phyloP scores from a whole-genome alignment of 805 yeast genomes.

The Myxozyma neotropica region DNA sequence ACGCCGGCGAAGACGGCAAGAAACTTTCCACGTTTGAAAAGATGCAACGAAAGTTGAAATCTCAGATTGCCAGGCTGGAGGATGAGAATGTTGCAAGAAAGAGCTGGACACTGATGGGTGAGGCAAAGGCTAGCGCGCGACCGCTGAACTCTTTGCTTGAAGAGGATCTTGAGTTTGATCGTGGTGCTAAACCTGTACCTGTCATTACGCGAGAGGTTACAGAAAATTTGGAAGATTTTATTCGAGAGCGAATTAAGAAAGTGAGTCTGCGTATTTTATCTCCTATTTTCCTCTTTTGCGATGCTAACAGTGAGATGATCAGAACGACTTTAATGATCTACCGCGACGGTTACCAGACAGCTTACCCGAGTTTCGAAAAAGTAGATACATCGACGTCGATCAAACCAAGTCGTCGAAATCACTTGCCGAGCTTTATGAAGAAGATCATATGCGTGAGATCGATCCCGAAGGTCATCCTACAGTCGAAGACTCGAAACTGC shows the following conservation, averaged over 20 bases:
- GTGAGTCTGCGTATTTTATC: slow-evolving; percentile 31
- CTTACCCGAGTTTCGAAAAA: slow-evolving; percentile 61
- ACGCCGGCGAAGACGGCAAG: slow-evolving; percentile 62
- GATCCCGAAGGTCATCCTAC: slow-evolving; percentile 49
- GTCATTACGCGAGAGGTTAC: slow-evolving; percentile 88
- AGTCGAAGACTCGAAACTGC: slow-evolving; percentile 63
- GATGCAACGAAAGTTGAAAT: slow-evolving; percentile 74
- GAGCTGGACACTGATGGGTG: slow-evolving; percentile 94
- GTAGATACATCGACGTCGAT: slow-evolving; percentile 63
- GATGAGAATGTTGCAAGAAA: slow-evolving; percentile 87
- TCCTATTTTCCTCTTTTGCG: slow-evolving; percentile 17
- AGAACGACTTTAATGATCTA: slow-evolving; percentile 74
- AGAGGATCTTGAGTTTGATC: slow-evolving; percentile 84
- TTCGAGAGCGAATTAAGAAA: slow-evolving; percentile 74
- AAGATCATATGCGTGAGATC: slow-evolving; percentile 56
- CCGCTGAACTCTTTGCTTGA: slow-evolving; percentile 82
- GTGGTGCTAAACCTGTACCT: slow-evolving; percentile 95
- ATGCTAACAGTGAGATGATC: background rate
- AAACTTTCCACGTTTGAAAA: slow-evolving; percentile 59
- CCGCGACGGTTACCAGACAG: slow-evolving; percentile 72
- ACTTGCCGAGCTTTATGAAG: slow-evolving; percentile 89
- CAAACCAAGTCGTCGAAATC: slow-evolving; percentile 86
- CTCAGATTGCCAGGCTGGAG: slow-evolving; percentile 78
- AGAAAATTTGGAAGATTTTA: slow-evolving; percentile 83
- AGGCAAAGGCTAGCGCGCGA: slow-evolving; percentile 76